Conservation (phyloP, 108 stramenopile species). For the Nannochloropsis salina region DNA sequence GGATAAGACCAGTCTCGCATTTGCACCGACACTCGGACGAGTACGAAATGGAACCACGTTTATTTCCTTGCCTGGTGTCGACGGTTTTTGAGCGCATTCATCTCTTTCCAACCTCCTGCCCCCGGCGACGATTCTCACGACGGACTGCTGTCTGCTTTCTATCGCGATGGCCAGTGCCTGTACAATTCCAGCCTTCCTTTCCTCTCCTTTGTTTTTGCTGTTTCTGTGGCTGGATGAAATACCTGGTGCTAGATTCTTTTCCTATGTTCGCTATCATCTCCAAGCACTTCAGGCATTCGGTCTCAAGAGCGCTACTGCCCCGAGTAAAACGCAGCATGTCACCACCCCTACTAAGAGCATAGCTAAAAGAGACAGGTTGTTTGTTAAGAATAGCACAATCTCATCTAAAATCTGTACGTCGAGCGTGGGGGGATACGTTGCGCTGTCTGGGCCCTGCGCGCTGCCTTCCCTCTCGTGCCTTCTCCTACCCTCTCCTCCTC, state of each 20-base stretch:
- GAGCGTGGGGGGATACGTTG: not conserved
- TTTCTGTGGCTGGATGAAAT: not conserved
- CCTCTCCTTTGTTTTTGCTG: not conserved
- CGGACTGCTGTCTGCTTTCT: too few species aligned
- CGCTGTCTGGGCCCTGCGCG: not conserved
- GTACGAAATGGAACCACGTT: too few species aligned
- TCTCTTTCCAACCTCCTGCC: too few species aligned
- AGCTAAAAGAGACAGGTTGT: not conserved
- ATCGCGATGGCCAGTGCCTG: too few species aligned
- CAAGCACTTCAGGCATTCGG: not conserved
- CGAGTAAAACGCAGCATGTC: not conserved
- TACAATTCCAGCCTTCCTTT: not conserved
- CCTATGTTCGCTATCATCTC: not conserved
- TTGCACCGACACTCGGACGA: too few species aligned
- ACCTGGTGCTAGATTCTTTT: not conserved
- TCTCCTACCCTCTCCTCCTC: not conserved
- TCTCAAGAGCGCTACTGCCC: not conserved
- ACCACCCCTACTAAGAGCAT: not conserved
- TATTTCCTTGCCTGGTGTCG: too few species aligned
- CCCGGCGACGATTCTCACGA: too few species aligned
- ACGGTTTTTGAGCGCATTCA: too few species aligned
- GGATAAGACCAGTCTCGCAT: too few species aligned
- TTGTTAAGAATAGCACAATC: not conserved
- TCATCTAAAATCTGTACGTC: conserved; percentile 16
- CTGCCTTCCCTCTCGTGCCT: not conserved